Percentiles rank a stretch among this genome's conserved stretches.
phyloP scores from a whole-genome alignment of 768 basidiomycete species.

The Amanita jacksonii region DNA sequence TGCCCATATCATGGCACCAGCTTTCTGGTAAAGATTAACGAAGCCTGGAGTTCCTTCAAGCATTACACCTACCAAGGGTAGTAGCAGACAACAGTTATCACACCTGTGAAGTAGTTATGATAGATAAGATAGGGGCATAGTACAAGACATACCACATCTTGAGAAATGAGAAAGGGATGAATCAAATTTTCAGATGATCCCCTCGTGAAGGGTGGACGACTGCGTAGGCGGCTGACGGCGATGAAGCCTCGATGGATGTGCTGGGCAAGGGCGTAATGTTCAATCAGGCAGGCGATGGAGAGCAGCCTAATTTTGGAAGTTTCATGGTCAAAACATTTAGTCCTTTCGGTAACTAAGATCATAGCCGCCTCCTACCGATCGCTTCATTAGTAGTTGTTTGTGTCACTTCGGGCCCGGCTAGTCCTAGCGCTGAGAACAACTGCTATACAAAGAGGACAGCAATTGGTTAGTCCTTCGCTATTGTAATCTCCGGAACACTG shows the following conservation, averaged over 20 bases:
- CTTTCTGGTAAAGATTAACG: slow-evolving; percentile 38
- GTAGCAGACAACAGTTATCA: slow-evolving; percentile 68
- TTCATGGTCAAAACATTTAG: background rate
- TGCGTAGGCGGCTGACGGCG: too few relatives aligned
- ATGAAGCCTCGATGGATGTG: slow-evolving; percentile 3
- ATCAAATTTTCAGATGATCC: background rate
- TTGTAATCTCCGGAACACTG: too few relatives aligned
- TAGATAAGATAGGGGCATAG: slow-evolving; percentile 15
- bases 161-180: slow-evolving; percentile 2
- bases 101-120: slow-evolving; percentile 38
- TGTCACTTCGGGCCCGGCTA: too few relatives aligned
- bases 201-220: too few relatives aligned
- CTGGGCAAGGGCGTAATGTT: background rate
- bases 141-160: slow-evolving; percentile 19
- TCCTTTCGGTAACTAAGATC: too few relatives aligned
- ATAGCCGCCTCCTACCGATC: background rate
- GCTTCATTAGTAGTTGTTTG: too few relatives aligned
- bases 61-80: slow-evolving; percentile 51
- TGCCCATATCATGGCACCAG: slow-evolving; percentile 65
- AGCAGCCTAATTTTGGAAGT: slow-evolving; percentile 3
- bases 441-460: too few relatives aligned
- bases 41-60: slow-evolving; percentile 10
- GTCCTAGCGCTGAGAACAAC: too few relatives aligned
- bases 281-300: background rate
- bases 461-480: too few relatives aligned